Evolutionary conservation across 495 filamentous ascomycete genomes (phyloP), one percentile per base, ranked within the genome.

Genomic region (Apodospora peruviana): DNA sequence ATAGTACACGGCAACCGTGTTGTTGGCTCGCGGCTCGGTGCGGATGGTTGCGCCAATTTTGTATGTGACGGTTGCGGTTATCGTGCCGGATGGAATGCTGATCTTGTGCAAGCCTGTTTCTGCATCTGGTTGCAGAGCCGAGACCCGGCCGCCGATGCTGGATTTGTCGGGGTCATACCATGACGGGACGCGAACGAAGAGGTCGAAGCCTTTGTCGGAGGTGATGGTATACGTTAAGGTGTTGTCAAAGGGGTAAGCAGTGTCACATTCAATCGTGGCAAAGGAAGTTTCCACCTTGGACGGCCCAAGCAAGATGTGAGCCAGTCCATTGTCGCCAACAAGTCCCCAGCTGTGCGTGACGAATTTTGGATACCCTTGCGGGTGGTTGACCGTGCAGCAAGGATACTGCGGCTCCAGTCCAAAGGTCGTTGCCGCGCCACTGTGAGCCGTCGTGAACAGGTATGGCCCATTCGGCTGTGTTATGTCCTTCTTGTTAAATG

Each of bases 361-460:
- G 48, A 79, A 82, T 48, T 85, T 84, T 0, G 81, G 80, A 49
- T 73, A 76, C 0, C 75, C 80, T 57, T 84, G 79, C 0, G 74
- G 77, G 57, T 82, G 74, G 55, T 84, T 83, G 46, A 85, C 80
- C 2, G 80, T 82, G 58, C 81, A 84, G 66, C 81, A 83, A 5
- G 79, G 76, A 24, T 66, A 66, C 46, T 61, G 59, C 2, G 62
- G 62, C 40, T 63, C 73, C 32, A 77, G 57, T 9, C 76, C 75
- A 42, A 70, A 80, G 5, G 66, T 52, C 8, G 56, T 59, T 5
- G 56, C 56, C 24, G 47, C 53, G 22, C 56, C 56, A 20, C 45
- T 43, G 23, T 55, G 41, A 18, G 56, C 48, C 1, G 56, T 59
- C 17, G 56, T 59, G 39, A 59, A 59, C 12, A 59, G 29, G 18